Percentiles rank a stretch among this genome's conserved stretches.
phyloP scores from a whole-genome alignment of 768 basidiomycete species.

The Aureoboletus auriporus region DNA sequence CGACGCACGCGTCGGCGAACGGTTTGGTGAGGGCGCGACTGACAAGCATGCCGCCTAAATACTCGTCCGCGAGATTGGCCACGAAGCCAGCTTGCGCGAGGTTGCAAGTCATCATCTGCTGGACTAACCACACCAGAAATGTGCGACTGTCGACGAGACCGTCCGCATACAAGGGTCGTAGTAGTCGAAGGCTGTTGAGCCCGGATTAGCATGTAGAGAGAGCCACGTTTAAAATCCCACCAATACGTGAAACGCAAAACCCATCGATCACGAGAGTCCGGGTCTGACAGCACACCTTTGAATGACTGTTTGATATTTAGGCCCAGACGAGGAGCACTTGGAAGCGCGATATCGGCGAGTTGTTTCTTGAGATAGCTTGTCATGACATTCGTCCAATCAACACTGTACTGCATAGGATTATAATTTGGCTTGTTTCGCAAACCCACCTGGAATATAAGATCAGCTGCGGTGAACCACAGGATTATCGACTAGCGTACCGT shows the following conservation, averaged over 20 bases:
- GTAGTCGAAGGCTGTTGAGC: constrained; percentile 53
- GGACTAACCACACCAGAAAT: constrained; percentile 75
- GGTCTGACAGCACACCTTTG: constrained; percentile 73
- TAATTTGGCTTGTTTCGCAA: constrained; percentile 75
- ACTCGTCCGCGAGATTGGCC: constrained; percentile 73
- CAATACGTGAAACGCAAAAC: constrained; percentile 75
- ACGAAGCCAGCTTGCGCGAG: constrained; percentile 80
- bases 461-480: not conserved
- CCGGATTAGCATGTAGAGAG: not conserved
- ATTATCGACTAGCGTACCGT: constrained; percentile 43
- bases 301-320: constrained; percentile 82
- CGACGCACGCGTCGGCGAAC: constrained; percentile 67
- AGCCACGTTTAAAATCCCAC: constrained; percentile 33
- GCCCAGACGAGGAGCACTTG: constrained; percentile 71
- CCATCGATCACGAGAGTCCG: constrained; percentile 70
- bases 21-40: constrained; percentile 68
- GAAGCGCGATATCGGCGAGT: constrained; percentile 71
- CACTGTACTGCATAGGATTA: constrained; percentile 77
- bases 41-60: constrained; percentile 62
- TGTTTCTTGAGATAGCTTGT: constrained; percentile 83
- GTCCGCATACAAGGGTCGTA: constrained; percentile 76
- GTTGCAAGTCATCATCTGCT: constrained; percentile 73
- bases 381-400: constrained; percentile 81
- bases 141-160: constrained; percentile 76
- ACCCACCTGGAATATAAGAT: constrained; percentile 47